Percentiles rank a stretch among this genome's conserved stretches.
These are phyloP conservation scores for Cucumis melo DNA, from an alignment of 306 rosid genomes.

Conservation along the genomic window DNA sequence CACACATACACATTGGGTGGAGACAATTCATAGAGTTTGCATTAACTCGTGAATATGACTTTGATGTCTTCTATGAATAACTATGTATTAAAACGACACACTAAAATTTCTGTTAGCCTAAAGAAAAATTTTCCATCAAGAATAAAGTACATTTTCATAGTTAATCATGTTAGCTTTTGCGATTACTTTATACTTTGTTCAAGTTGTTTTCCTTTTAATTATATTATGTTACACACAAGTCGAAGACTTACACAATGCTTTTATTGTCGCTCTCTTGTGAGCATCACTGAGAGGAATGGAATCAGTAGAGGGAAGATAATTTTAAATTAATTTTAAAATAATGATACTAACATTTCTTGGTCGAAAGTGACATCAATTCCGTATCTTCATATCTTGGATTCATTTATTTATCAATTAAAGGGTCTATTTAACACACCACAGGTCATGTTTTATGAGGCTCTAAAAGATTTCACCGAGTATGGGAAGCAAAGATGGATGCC, in stretches of 20 bases:
- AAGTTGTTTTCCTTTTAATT: background rate
- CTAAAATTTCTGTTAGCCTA: background rate
- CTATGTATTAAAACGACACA: background rate
- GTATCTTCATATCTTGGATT: background rate
- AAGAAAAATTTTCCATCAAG: background rate
- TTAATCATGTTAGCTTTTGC: background rate
- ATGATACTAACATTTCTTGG: background rate
- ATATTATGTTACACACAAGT: background rate
- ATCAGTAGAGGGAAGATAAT: background rate
- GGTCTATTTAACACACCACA: conserved; percentile 12
- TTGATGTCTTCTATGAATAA: background rate
- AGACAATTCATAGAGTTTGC: background rate
- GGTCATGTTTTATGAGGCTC: conserved; percentile 73
- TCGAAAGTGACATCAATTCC: background rate
- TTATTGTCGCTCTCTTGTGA: background rate
- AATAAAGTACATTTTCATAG: background rate
- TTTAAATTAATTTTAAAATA: background rate
- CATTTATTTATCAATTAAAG: background rate
- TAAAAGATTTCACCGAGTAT: conserved; percentile 46
- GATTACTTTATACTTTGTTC: background rate
- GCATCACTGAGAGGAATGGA: background rate
- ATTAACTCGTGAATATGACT: background rate
- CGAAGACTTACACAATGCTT: background rate
- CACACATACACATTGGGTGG: background rate
- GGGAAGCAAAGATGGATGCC: conserved; percentile 49